These are phyloP conservation scores for Neurospora sublineolata DNA, from an alignment of 495 filamentous ascomycete genomes.

Conservation along the genomic window DNA sequence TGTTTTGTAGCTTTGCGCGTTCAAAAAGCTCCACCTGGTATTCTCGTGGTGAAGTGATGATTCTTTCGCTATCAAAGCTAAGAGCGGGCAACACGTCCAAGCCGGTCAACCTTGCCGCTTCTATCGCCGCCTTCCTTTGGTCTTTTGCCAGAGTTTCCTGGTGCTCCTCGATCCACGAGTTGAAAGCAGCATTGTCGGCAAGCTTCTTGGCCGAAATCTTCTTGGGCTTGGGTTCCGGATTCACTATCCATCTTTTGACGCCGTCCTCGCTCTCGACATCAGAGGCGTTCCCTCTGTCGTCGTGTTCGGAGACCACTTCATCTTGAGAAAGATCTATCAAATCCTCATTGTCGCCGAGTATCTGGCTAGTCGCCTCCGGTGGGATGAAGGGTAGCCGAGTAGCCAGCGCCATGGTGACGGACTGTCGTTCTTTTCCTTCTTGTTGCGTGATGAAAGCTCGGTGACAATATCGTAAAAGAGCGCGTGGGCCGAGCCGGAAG, in stretches of 20 bases:
- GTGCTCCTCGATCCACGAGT: conserved; percentile 29
- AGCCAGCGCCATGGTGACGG: neutral
- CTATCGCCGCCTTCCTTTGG: conserved; percentile 1
- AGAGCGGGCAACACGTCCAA: conserved; percentile 9
- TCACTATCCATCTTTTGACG: conserved; percentile 11
- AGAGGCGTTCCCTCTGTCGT: conserved; percentile 9
- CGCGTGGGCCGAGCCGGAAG: neutral
- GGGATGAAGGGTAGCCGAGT: neutral
- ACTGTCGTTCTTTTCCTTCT: neutral
- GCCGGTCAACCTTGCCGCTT: conserved; percentile 15
- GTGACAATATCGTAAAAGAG: neutral
- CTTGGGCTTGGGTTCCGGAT: conserved; percentile 15
- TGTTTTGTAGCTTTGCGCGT: conserved; percentile 74
- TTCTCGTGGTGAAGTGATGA: conserved; percentile 67
- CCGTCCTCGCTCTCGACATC: conserved; percentile 18
- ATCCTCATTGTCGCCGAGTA: neutral
- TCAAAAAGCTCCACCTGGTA: conserved; percentile 93
- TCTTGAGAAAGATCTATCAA: neutral
- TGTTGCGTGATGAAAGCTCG: neutral
- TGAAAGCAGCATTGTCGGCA: conserved; percentile 42
- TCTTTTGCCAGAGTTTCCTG: conserved; percentile 10
- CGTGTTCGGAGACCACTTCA: neutral
- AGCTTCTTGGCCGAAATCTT: conserved; percentile 37
- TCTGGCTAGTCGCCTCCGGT: neutral
- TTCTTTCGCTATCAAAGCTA: conserved; percentile 29